phyloP scores from a whole-genome alignment of 2,329 filamentous ascomycete genomes.

The Paecilomyces formosus region DNA sequence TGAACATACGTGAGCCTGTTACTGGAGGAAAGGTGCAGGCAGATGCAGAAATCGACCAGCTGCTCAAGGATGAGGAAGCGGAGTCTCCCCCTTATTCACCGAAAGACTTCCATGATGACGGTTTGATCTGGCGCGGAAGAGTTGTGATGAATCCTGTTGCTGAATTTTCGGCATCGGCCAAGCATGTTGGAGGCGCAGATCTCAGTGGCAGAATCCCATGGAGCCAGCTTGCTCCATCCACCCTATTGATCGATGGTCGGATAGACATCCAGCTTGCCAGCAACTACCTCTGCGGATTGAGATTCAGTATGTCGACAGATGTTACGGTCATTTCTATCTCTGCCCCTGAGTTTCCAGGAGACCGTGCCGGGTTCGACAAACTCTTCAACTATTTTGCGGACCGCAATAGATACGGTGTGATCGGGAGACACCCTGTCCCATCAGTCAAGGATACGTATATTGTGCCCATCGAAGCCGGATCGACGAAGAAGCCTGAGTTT shows the following conservation, averaged over 20 bases:
- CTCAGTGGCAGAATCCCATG: slow-evolving; percentile 61
- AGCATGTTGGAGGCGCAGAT: slow-evolving; percentile 77
- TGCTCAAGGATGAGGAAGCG: slow-evolving; percentile 74
- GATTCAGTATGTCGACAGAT: slow-evolving; percentile 75
- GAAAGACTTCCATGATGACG: slow-evolving; percentile 62
- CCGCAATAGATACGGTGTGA: slow-evolving; percentile 79
- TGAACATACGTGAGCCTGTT: slow-evolving; percentile 29
- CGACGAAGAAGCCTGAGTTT: slow-evolving; percentile 67
- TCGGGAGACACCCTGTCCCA: slow-evolving; percentile 65
- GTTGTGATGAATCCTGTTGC: slow-evolving; percentile 71
- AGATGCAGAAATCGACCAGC: slow-evolving; percentile 82
- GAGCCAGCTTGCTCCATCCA: slow-evolving; percentile 65
- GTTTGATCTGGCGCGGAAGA: slow-evolving; percentile 70
- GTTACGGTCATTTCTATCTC: slow-evolving; percentile 71
- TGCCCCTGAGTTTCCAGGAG: slow-evolving; percentile 51
- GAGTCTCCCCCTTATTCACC: slow-evolving; percentile 80
- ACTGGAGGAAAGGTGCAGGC: slow-evolving; percentile 47
- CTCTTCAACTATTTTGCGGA: slow-evolving; percentile 82
- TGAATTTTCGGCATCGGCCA: slow-evolving; percentile 68
- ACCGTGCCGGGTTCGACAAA: slow-evolving; percentile 58
- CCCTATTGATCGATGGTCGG: slow-evolving; percentile 55
- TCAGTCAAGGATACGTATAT: slow-evolving; percentile 88
- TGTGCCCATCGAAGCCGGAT: slow-evolving; percentile 71
- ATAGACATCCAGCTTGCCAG: slow-evolving; percentile 78
- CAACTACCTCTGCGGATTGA: slow-evolving; percentile 81